These are phyloP conservation scores for Houttuynia cordata DNA, from an alignment of 164 flowering plant species.

Conservation along the genomic window DNA sequence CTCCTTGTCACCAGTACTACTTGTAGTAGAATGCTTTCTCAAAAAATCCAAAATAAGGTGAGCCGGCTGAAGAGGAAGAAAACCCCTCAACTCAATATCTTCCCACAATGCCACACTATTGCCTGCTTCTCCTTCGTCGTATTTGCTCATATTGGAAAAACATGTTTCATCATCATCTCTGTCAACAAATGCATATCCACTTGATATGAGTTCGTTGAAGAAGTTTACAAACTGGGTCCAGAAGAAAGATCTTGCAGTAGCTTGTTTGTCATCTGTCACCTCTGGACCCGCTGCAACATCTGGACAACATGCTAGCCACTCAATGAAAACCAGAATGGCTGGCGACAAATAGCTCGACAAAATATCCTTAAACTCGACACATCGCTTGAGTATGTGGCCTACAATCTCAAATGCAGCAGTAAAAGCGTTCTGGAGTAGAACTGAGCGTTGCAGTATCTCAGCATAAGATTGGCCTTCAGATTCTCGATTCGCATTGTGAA, in stretches of 20 bases:
- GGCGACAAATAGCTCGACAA: constrained; percentile 67
- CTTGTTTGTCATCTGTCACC: constrained; percentile 52
- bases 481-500: constrained; percentile 63
- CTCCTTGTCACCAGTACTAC: constrained; percentile 53
- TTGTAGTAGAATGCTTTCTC: constrained; percentile 47
- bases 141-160: constrained; percentile 57
- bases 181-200: constrained; percentile 25
- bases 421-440: constrained; percentile 70
- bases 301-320: constrained; percentile 83
- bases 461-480: constrained; percentile 80
- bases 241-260: constrained; percentile 48
- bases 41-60: constrained; percentile 82
- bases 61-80: constrained; percentile 75
- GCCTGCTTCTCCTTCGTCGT: constrained; percentile 74
- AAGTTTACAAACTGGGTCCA: constrained; percentile 68
- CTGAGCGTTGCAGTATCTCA: constrained; percentile 82
- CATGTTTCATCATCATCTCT: constrained; percentile 61
- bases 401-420: constrained; percentile 69
- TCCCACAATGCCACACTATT: constrained; percentile 78
- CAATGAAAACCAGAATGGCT: constrained; percentile 75
- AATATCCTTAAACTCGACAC: constrained; percentile 48
- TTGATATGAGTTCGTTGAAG: constrained; percentile 53
- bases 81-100: constrained; percentile 91
- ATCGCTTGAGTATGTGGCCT: constrained; percentile 60
- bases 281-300: constrained; percentile 57